Percentiles rank a stretch among this genome's conserved stretches.
Conservation (phyloP, 2,329 filamentous ascomycete species). For the Albifimbria verrucaria region DNA sequence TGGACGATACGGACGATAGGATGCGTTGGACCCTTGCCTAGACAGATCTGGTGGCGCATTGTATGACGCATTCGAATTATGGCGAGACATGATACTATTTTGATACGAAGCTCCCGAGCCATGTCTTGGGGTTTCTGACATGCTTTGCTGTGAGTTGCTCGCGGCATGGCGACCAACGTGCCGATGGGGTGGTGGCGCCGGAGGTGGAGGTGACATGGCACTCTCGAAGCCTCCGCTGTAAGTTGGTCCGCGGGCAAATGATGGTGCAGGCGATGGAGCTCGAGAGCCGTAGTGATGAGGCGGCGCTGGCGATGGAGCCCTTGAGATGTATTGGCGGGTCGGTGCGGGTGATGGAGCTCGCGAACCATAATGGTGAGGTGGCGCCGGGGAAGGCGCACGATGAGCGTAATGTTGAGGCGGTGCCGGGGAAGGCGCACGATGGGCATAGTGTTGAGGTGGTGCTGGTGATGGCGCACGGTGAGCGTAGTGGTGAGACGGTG, state of each 20-base stretch:
- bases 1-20: conserved; percentile 26
- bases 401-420: conserved; percentile 14
- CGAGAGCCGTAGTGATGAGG: conserved; percentile 16
- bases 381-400: conserved; percentile 23
- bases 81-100: conserved; percentile 27
- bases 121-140: conserved; percentile 21
- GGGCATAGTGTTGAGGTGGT: conserved; percentile 16
- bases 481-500: conserved; percentile 21
- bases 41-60: conserved; percentile 22
- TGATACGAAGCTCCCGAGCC: conserved; percentile 36
- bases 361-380: conserved; percentile 25
- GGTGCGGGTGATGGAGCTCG: conserved; percentile 37
- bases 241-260: conserved; percentile 20
- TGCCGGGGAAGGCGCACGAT: conserved; percentile 31
- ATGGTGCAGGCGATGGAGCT: conserved; percentile 21
- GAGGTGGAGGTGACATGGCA: conserved; percentile 67
- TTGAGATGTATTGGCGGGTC: conserved; percentile 23
- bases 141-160: conserved; percentile 6
- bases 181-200: conserved; percentile 79
- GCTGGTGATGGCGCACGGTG: conserved; percentile 34
- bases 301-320: conserved; percentile 9
- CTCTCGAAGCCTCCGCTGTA: conserved; percentile 26
- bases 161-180: conserved; percentile 44
- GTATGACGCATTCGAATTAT: conserved; percentile 33
- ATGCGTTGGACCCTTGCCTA: conserved; percentile 37